These are phyloP conservation scores for Saccharomycopsis javanensis DNA, from an alignment of 805 yeast species.

Conservation along the genomic window DNA sequence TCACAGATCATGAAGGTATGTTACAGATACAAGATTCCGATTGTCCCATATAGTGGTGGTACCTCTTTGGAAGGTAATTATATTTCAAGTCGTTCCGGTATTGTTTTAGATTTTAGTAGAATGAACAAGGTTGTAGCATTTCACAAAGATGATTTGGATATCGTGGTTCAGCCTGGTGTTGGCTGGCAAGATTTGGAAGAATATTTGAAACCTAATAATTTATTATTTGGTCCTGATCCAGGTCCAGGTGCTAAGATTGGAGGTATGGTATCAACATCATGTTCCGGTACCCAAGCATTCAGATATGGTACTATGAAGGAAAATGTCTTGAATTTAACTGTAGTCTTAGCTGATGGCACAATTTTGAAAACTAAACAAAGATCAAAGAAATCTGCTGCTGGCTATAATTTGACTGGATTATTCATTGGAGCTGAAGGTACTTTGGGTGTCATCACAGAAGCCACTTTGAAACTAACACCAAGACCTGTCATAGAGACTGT, in stretches of 20 bases:
- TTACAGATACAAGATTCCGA: constrained; percentile 52
- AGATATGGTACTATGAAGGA: constrained; percentile 77
- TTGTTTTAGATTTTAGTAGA: constrained; percentile 49
- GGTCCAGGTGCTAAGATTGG: constrained; percentile 78
- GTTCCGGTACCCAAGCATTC: constrained; percentile 75
- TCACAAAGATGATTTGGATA: constrained; percentile 58
- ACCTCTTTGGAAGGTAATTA: constrained; percentile 79
- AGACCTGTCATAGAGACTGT: constrained; percentile 58
- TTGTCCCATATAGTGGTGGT: constrained; percentile 73
- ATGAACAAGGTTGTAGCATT: constrained; percentile 50
- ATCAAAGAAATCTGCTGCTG: constrained; percentile 72
- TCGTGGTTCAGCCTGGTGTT: constrained; percentile 68
- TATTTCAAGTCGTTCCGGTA: constrained; percentile 57
- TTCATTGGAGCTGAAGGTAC: constrained; percentile 77
- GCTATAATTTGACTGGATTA: constrained; percentile 67
- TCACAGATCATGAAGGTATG: constrained; percentile 53
- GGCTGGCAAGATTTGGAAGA: constrained; percentile 68
- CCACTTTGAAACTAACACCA: constrained; percentile 59
- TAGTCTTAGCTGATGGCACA: constrained; percentile 75
- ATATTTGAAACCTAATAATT: constrained; percentile 36
- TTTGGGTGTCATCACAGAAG: constrained; percentile 68
- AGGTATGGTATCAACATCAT: constrained; percentile 69
- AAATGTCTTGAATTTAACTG: constrained; percentile 56
- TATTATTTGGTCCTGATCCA: constrained; percentile 67
- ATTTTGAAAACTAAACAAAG: constrained; percentile 62